Evolutionary conservation across 441 rosid species (phyloP), one percentile per base, ranked within the genome.

Genomic region (Croton setiger): DNA sequence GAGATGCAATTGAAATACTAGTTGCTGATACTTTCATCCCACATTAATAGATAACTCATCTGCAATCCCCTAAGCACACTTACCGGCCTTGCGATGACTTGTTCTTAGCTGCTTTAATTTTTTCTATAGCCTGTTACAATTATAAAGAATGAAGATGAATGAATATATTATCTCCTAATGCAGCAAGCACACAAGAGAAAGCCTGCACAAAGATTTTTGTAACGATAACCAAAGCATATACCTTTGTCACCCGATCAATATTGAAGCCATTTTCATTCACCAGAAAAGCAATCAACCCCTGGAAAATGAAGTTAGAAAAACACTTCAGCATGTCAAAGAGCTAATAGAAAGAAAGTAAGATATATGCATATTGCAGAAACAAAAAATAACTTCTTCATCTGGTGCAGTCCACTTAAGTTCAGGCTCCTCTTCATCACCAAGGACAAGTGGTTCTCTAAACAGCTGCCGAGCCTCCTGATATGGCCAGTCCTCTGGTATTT

Each of bases 21-120:
- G 44, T 2, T 4, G 35, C 49, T 31, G 57, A 2, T 35, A n/a
- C 14, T n/a, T 21, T 11, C 44, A 3, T 21, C 15, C 35, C 31
- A 58, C 11, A 47, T 51, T 51, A 58, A 23, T 61, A 51, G 18
- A 62, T 8, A 51, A 43, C 39, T 49, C 53, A 69, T 69, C 31
- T 55, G 68, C 14, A 59, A 54, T 43, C 44, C 75, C 56, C 55
- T 10, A 39, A 65, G 63, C 68, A 69, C 68, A 67, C 89, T 77
- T 74, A 95, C 99, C 96, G 86, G 70, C 96, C 99, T 84, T 95
- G 98, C 18, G 96, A 79, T 67, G 91, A 87, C 85, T 90, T 95
- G 81, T 90, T 90, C 88, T 92, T 95, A 23, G 99, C 98, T 18
- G 87, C 80, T 80, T 92, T 95, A 51, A 95, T 88, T 77, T 95